Base-by-base conservation (phyloP, 108 stramenopile species). In the Conticribra guillardii region DNA sequence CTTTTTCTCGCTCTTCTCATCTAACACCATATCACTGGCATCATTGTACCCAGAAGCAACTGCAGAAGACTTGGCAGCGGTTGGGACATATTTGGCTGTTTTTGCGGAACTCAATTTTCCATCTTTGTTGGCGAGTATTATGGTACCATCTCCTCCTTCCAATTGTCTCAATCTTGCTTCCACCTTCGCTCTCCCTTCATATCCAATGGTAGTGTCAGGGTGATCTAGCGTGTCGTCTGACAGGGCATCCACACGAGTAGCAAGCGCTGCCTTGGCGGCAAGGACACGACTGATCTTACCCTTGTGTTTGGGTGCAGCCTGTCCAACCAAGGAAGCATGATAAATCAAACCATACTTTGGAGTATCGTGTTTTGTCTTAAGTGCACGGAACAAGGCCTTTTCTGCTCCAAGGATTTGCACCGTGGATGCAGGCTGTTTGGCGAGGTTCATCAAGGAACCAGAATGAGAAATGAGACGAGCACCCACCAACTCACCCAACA, bases 331-430 rank as follows among this genome's bases (percentile, higher is more conserved):
- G 41, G 97, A 97, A 16, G 98, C 98, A 76, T 99, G 99, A 73
- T 99, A 99, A 74, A 99, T 99, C 45, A 99, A 88, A 31, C 99
- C 99, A 80, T 99, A 99, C 86, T 99, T 99, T 47, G 99, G 99
- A 19, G 99, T 99, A 85, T 99, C 98, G 60, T 98, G 97, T 86
- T 99, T 99, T 23, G 99, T 99, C 84, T 99, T 99, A 53, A 99
- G 93, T 28, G 99, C 99, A n/a, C 99, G 96, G 92, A 99, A 99
- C 44, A 99, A 92, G 2, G 98, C 99, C 89, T 99, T 99, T 73
- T 99, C 99, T 0, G 99, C 99, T 23, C 99, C 99, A 22, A 99
- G 85, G 69, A 99, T 99, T 80, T 99, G 99, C 17, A 99, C 96
- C 3, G 99, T 99, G n/a, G 96, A 97, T 17, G 98, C 99, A 24